phyloP scores from a whole-genome alignment of 2,329 filamentous ascomycete species.

The Microsporum ferrugineum region DNA sequence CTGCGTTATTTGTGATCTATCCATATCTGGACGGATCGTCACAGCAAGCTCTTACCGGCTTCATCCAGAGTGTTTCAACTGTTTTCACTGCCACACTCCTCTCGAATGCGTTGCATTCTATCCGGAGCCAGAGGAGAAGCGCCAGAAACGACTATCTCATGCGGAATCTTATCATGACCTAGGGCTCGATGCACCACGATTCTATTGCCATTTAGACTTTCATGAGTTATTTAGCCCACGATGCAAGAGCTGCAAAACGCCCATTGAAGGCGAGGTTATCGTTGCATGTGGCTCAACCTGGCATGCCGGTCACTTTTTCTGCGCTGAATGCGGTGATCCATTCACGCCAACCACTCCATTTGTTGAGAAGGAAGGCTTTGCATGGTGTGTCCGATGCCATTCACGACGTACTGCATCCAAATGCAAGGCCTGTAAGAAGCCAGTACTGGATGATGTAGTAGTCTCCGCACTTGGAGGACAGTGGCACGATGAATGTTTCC shows the following conservation, averaged over 20 bases:
- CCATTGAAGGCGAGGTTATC: slow-evolving; percentile 89
- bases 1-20: slow-evolving; percentile 71
- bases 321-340: slow-evolving; percentile 88
- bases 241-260: slow-evolving; percentile 92
- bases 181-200: slow-evolving; percentile 47
- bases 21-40: slow-evolving; percentile 84
- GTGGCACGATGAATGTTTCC: slow-evolving; percentile 90
- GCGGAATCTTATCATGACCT: slow-evolving; percentile 50
- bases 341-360: slow-evolving; percentile 60
- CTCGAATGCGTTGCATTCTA: slow-evolving; percentile 96
- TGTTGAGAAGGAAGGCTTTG: slow-evolving; percentile 94
- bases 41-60: slow-evolving; percentile 73
- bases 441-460: slow-evolving; percentile 82
- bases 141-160: slow-evolving; percentile 57
- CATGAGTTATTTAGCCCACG: slow-evolving; percentile 87
- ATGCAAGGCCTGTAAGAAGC: slow-evolving; percentile 71
- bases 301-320: slow-evolving; percentile 98
- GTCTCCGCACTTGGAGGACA: slow-evolving; percentile 79
- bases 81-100: slow-evolving; percentile 72
- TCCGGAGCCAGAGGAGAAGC: slow-evolving; percentile 67
- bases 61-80: slow-evolving; percentile 86
- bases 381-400: slow-evolving; percentile 91
- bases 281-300: slow-evolving; percentile 90
- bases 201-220: slow-evolving; percentile 98
- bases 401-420: slow-evolving; percentile 83